A percentile compares a stretch with the other conserved stretches of the same genome.
phyloP scores from a whole-genome alignment of 2,329 filamentous ascomycete genomes.

The Zymoseptoria tritici region DNA sequence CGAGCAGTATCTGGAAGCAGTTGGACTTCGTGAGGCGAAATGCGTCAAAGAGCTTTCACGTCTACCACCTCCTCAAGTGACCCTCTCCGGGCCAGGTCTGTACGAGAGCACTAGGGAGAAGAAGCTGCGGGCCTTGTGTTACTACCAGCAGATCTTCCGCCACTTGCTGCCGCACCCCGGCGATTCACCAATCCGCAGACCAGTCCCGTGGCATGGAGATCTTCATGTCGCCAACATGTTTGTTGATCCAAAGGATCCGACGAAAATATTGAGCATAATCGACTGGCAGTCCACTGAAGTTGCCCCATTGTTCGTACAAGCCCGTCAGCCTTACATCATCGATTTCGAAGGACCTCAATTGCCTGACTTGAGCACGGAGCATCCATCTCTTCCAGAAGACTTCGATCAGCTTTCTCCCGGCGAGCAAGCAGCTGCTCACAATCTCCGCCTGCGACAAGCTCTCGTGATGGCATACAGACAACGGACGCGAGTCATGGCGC shows the following conservation, averaged over 20 bases:
- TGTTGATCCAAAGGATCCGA: constrained; percentile 25
- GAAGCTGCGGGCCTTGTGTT: constrained; percentile 28
- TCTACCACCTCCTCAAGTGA: constrained; percentile 30
- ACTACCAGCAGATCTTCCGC: constrained; percentile 26
- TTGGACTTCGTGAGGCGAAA: constrained; percentile 27
- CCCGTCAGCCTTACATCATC: constrained; percentile 5
- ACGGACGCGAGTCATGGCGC: neutral
- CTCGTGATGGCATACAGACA: neutral
- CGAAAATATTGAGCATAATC: constrained; percentile 28
- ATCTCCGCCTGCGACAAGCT: neutral
- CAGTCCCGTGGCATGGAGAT: constrained; percentile 22
- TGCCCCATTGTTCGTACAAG: constrained; percentile 6
- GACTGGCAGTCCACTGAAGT: constrained; percentile 26
- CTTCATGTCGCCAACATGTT: constrained; percentile 31
- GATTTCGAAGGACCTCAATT: constrained; percentile 5
- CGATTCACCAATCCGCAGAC: constrained; percentile 22
- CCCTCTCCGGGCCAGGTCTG: constrained; percentile 31
- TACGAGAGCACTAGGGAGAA: constrained; percentile 31
- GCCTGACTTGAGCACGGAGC: constrained; percentile 24
- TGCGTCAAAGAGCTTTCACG: constrained; percentile 23
- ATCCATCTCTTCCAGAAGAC: constrained; percentile 9
- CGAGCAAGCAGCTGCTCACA: constrained; percentile 19
- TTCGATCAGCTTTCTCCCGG: constrained; percentile 29
- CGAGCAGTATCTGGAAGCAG: constrained; percentile 26
- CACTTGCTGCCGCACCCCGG: constrained; percentile 22